phyloP scores from a whole-genome alignment of 78 protist genomes.

The Anaeramoeba flamelloides region DNA sequence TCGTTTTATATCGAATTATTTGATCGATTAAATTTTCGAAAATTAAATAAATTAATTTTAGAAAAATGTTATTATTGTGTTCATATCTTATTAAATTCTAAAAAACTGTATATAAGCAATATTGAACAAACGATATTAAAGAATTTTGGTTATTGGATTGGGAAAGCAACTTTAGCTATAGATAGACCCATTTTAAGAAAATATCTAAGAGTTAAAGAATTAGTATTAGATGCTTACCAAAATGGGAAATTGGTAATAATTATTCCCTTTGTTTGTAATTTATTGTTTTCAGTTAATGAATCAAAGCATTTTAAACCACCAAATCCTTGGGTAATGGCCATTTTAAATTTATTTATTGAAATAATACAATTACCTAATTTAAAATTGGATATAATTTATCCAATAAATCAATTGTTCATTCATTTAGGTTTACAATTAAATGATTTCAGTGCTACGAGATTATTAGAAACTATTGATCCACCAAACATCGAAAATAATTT shows the following conservation, averaged over 20 bases:
- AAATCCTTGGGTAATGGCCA: slow-evolving; percentile 33
- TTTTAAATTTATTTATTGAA: slow-evolving; percentile 65
- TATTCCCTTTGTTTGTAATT: slow-evolving; percentile 79
- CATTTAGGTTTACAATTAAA: slow-evolving; percentile 44
- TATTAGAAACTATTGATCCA: too few relatives aligned
- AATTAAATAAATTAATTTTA: slow-evolving; percentile 16
- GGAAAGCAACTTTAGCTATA: slow-evolving; percentile 64
- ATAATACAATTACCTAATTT: slow-evolving; percentile 47
- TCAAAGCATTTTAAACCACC: neutral
- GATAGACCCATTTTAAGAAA: slow-evolving; percentile 74
- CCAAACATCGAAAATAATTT: too few relatives aligned
- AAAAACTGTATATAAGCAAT: too few relatives aligned
- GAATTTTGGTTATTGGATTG: slow-evolving; percentile 89
- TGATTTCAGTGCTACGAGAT: too few relatives aligned
- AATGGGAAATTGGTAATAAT: slow-evolving; percentile 49
- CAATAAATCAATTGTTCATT: slow-evolving; percentile 73
- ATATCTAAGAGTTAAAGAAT: slow-evolving; percentile 64
- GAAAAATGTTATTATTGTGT: neutral
- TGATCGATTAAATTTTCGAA: slow-evolving; percentile 21
- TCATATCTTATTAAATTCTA: too few relatives aligned
- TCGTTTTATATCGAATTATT: slow-evolving; percentile 44
- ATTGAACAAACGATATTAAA: slow-evolving; percentile 77
- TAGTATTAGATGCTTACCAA: slow-evolving; percentile 62
- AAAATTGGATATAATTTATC: slow-evolving; percentile 74
- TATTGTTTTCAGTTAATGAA: slow-evolving; percentile 36